Conservation (phyloP, 192 early-diverging fungal genomes). For the Podila epicladia region DNA sequence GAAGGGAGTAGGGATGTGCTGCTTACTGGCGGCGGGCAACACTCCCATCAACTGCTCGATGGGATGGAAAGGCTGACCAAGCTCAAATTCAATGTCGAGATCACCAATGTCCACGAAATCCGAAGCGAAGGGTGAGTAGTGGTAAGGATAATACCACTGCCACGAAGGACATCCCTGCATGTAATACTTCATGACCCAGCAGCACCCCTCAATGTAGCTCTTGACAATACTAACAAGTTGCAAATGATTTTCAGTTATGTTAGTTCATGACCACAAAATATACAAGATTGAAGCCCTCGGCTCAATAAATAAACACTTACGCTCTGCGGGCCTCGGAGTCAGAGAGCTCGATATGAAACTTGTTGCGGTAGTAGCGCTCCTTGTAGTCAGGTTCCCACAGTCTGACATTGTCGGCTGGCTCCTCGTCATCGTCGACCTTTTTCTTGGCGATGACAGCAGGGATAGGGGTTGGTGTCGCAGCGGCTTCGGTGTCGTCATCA, state of each 20-base stretch:
- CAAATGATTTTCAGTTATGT: not conserved
- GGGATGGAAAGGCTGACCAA: slow-evolving; percentile 86
- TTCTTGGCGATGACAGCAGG: slow-evolving; percentile 51
- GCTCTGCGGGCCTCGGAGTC: slow-evolving; percentile 64
- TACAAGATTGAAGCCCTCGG: no score
- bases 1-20: slow-evolving; percentile 75
- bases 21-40: slow-evolving; percentile 80
- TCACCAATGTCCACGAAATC: slow-evolving; percentile 83
- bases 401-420: slow-evolving; percentile 68
- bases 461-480: slow-evolving; percentile 51
- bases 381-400: slow-evolving; percentile 85
- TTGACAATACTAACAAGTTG: slow-evolving; percentile 61
- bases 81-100: slow-evolving; percentile 81
- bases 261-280: no score
- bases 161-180: slow-evolving; percentile 87
- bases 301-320: slow-evolving; percentile 40
- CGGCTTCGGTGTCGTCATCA: slow-evolving; percentile 36
- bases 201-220: slow-evolving; percentile 93
- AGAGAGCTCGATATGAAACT: slow-evolving; percentile 71
- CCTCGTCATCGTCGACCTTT: slow-evolving; percentile 57
- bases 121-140: slow-evolving; percentile 91
- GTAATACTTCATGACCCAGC: slow-evolving; percentile 97
- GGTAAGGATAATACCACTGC: slow-evolving; percentile 98
- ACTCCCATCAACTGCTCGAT: slow-evolving; percentile 99
- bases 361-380: slow-evolving; percentile 74